Base-by-base conservation (phyloP, 306 rosid species). In the Albizia julibrissin region DNA sequence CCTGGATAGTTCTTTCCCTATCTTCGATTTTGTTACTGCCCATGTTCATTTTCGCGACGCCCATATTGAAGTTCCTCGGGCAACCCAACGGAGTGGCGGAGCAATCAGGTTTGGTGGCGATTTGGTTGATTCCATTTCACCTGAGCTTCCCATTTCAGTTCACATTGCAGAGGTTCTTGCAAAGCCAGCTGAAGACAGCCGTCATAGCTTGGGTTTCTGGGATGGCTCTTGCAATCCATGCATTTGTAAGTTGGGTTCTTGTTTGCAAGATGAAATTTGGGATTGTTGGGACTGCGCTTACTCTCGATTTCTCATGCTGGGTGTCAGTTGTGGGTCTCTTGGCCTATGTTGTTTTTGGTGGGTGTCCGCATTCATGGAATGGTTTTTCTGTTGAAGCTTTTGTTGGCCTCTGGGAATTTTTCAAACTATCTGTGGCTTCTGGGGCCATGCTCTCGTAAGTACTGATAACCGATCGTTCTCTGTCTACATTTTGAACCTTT, bases 401-500 rank as follows among this genome's bases (percentile, higher is more conserved):
- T 80, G 87, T 74, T 66, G 94, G 90, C 18, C 88, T 93, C 3
- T 93, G 92, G 95, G 89, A 93, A 33, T 89, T 91, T 76, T 86
- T 90, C 69, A 89, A 88, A 80, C 91, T 93, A 43, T 84, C 94
- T 72, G 33, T 84, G 50, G 94, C 95, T 86, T 93, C 94, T 82
- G 97, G 95, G 47, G 61, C 86, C 76, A 93, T 88, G 92, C 90
- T 93, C 70, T 75, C 84, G 95, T 90, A 82, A 72, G 94, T 84
- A 22, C 27, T 70, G 72, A 49, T 4, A 9, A 33, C 58, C 44
- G 47, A 40, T 34, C 75, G 26, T 65, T 75, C 12, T 62, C 14
- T 13, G 65, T 79, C 18, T 58, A 1, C 74, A 44, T 27, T 1
- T 21, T 6, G n/a, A 43, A 79, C 21, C 21, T 76, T 46, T 2